Conservation (phyloP, 306 rosid species). For the Carpinus viminea region DNA sequence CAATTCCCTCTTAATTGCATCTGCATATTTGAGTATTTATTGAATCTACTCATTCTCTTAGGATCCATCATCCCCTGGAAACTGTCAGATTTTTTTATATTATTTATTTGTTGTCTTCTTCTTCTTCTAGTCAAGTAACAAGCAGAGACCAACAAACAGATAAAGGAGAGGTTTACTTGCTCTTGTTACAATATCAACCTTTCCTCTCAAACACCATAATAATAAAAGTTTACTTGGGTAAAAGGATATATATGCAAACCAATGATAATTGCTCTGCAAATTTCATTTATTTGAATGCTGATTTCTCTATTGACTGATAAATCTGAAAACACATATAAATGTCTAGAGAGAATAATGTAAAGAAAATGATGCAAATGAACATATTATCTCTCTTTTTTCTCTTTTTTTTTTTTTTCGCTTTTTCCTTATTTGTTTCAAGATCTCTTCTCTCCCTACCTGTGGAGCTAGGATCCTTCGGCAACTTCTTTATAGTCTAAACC, state of each 20-base stretch:
- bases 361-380: neutral
- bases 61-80: neutral
- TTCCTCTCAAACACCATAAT: neutral
- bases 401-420: constrained; percentile 18
- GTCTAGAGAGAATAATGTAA: neutral
- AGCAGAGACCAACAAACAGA: too few relatives aligned
- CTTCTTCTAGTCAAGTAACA: too few relatives aligned
- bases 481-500: constrained; percentile 17
- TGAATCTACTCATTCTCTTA: neutral
- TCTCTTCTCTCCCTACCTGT: constrained; percentile 37
- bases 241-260: neutral
- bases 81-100: neutral
- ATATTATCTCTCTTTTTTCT: neutral
- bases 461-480: constrained; percentile 44
- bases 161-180: neutral
- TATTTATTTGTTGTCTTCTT: too few relatives aligned
- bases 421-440: constrained; percentile 17
- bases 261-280: neutral
- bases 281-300: neutral
- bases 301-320: neutral
- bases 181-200: neutral
- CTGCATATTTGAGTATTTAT: neutral
- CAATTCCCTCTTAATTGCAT: neutral
- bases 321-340: neutral
- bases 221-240: neutral